Conservation (phyloP, 305 asterid genomes). For the Solanum hybrid region DNA sequence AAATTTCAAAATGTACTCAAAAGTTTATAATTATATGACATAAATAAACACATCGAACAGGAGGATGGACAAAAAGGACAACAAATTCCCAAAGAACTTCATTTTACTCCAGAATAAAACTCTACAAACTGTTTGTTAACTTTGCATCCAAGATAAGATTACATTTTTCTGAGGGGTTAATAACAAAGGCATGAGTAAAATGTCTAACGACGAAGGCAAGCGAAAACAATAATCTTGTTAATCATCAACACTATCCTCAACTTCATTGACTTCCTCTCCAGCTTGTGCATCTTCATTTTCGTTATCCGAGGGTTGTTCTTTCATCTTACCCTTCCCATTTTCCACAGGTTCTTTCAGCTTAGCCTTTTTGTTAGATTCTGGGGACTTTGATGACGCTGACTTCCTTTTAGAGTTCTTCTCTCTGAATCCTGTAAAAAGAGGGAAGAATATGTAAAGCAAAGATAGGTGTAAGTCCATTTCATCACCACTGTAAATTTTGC, state of each 20-base stretch:
- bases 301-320: not conserved
- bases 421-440: constrained; percentile 38
- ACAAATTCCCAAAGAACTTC: not conserved
- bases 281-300: constrained; percentile 22
- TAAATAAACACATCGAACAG: not conserved
- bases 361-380: constrained; percentile 39
- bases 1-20: not conserved
- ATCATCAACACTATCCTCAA: constrained; percentile 14
- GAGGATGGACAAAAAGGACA: not conserved
- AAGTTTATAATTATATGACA: not conserved
- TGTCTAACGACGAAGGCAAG: not conserved
- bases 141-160: not conserved
- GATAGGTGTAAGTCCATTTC: not conserved
- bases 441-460: not conserved
- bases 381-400: constrained; percentile 35
- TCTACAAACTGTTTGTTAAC: not conserved
- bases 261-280: constrained; percentile 29
- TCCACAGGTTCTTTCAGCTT: constrained; percentile 49
- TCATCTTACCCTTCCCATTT: constrained; percentile 17
- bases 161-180: not conserved
- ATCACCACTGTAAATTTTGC: not conserved
- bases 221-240: not conserved
- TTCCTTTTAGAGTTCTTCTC: constrained; percentile 46
- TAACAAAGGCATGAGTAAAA: not conserved
- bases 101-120: not conserved